Evolutionary conservation across 139 green algal genomes (phyloP).

Genomic region (Chlorokybus atmophyticus): DNA sequence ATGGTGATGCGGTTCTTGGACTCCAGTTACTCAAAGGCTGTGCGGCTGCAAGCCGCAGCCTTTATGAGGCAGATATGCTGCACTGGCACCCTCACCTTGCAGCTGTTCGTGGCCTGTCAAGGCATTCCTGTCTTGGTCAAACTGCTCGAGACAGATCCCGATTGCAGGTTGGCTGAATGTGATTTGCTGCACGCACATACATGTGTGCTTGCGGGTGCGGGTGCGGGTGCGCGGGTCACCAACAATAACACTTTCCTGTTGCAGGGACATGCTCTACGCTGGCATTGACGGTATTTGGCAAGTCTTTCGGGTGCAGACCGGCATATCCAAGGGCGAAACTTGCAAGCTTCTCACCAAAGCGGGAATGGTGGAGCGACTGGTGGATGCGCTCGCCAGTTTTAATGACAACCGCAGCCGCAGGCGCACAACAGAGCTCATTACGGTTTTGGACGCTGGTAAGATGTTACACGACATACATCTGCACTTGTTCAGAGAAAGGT

Average conservation of each 20-base stretch:
- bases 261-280: conserved; percentile 24
- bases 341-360: conserved; percentile 47
- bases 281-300: conserved; percentile 35
- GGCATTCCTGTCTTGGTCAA: conserved; percentile 38
- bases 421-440: too few species aligned
- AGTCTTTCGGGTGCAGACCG: conserved; percentile 37
- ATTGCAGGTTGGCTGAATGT: not conserved
- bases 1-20: conserved; percentile 31
- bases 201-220: too few species aligned
- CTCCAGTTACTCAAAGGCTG: not conserved
- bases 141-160: conserved; percentile 27
- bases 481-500: too few species aligned
- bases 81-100: conserved; percentile 32
- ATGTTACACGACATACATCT: too few species aligned
- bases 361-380: conserved; percentile 39
- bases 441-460: too few species aligned
- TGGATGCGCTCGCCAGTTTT: conserved; percentile 12
- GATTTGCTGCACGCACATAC: too few species aligned
- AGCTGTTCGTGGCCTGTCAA: conserved; percentile 58
- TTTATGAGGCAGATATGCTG: conserved; percentile 50
- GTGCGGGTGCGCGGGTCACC: too few species aligned
- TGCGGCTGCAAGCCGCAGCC: conserved; percentile 35
- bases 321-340: conserved; percentile 39
- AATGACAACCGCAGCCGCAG: not conserved
- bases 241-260: too few species aligned